Evolutionary conservation across 257 asterid species (phyloP).

Genomic region (Solanum corneliomulleri): DNA sequence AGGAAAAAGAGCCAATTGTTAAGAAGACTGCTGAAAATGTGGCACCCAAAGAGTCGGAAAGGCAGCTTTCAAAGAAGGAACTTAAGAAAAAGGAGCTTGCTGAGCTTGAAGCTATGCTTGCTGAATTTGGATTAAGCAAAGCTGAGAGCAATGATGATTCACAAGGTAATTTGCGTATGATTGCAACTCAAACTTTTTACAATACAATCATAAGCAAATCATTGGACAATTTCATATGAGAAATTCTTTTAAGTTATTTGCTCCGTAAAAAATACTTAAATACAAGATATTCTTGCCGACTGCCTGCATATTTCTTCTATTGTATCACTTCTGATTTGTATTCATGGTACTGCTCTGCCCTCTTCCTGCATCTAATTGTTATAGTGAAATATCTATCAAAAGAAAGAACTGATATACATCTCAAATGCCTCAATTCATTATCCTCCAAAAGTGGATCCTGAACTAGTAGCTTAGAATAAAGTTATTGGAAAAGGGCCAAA

Average conservation of each 20-base stretch:
- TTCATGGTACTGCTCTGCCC: background rate
- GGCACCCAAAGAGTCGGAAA: constrained; percentile 71
- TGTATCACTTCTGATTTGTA: background rate
- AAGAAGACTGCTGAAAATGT: constrained; percentile 36
- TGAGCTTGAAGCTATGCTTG: constrained; percentile 85
- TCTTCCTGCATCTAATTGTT: background rate
- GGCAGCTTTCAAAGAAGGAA: constrained; percentile 93
- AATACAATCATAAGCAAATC: background rate
- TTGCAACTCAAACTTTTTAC: background rate
- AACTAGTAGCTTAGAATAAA: background rate
- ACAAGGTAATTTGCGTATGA: constrained; percentile 33
- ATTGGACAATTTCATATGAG: background rate
- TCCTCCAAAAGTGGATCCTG: background rate
- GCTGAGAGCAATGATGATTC: constrained; percentile 35
- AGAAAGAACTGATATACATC: background rate
- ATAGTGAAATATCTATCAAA: background rate
- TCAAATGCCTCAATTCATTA: background rate
- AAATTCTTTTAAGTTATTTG: background rate
- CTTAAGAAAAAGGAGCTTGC: constrained; percentile 93
- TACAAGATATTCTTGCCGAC: background rate
- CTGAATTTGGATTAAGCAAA: constrained; percentile 65
- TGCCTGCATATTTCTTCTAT: background rate
- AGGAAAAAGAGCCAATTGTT: constrained; percentile 28
- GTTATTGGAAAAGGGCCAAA: background rate
- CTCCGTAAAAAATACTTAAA: background rate